Conservation (phyloP, 1,284 basidiomycete species). For the Heterobasidion occidentale region DNA sequence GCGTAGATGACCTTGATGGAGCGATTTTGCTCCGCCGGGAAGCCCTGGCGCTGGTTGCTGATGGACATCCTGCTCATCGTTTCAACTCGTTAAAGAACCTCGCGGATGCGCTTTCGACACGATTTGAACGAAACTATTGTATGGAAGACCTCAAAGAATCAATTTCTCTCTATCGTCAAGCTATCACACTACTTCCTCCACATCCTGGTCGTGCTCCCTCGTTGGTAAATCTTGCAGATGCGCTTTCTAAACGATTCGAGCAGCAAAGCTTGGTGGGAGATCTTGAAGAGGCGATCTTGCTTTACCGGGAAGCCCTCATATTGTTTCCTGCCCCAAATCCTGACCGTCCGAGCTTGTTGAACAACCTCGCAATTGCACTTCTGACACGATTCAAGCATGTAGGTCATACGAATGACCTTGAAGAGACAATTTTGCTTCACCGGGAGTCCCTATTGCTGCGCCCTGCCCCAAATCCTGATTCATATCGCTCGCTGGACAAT, state of each 20-base stretch:
- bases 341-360: background rate
- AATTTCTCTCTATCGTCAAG: background rate
- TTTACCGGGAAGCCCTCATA: background rate
- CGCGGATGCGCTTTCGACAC: background rate
- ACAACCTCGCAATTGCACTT: background rate
- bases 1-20: background rate
- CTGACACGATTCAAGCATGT: background rate
- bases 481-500: background rate
- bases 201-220: background rate
- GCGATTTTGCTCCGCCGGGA: background rate
- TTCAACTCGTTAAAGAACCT: background rate
- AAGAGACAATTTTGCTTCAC: background rate
- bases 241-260: background rate
- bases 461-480: background rate
- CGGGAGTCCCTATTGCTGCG: background rate
- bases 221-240: background rate
- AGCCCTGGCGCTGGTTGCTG: background rate
- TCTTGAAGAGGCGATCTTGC: background rate
- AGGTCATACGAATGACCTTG: background rate
- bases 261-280: background rate
- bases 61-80: background rate
- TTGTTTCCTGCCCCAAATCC: background rate
- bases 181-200: background rate
- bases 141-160: background rate
- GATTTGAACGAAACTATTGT: background rate